Evolutionary conservation across 371 early-diverging fungal species (phyloP), one percentile per base, ranked within the genome.

Genomic region (Mucor indicus): DNA sequence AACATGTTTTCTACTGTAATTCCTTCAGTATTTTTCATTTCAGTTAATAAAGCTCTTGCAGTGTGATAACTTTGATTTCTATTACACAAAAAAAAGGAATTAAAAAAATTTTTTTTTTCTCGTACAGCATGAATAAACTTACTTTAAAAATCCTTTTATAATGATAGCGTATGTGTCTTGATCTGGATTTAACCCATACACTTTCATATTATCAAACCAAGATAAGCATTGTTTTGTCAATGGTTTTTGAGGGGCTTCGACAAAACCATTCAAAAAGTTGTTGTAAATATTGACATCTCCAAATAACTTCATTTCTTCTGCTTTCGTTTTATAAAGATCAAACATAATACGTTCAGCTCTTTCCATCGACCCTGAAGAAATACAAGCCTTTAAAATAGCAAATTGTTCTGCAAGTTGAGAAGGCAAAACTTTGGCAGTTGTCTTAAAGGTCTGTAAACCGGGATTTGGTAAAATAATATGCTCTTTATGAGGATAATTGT

Each of bases 251-350:
- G 56, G 36, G 9, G 69, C 64, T 16, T 71, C 76, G 31, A 92
- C 65, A 50, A 87, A 82, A 1, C 87, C 87, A 42, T 88, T 85
- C 24, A 95, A 61, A 35, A 95, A 90, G 21, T 85, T 66, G 60
- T 97, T 95, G 62, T 93, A 84, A 44, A 95, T 69, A 30, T 80
- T 75, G 11, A 81, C 77, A 52, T 91, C 87, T 9, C 84, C 80
- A 27, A 80, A 65, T 24, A 83, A 62, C 47, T 75, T 67, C 89
- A 90, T 86, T 37, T 89, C 88, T 25, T 75, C 72, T 0, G 82
- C 75, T 46, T 85, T 73, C 50, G 64, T 72, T 42, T 75, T 75
- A 60, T 81, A 79, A 21, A 90, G 62, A 21, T 84, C 78, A n/a
- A 65, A 51, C 64, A 93, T 83, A 30, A 93, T 78, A 17, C 80